phyloP scores from a whole-genome alignment of 1,284 basidiomycete genomes.

The Gymnopus androsaceus region DNA sequence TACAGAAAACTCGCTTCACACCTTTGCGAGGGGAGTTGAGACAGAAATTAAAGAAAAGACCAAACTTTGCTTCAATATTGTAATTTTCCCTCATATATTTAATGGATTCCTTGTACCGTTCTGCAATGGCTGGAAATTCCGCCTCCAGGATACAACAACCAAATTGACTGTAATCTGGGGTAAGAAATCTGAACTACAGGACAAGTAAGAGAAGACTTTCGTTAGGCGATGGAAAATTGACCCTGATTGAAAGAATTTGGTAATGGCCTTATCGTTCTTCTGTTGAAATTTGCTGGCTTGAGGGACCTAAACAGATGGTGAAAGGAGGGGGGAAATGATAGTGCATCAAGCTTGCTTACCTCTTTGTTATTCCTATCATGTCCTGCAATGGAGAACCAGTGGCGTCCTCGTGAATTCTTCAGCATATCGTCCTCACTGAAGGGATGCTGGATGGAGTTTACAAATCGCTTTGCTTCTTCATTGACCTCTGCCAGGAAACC shows the following conservation, averaged over 20 bases:
- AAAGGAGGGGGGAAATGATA: too few relatives aligned
- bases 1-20: too few relatives aligned
- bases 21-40: too few relatives aligned
- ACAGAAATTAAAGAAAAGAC: too few relatives aligned
- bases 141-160: background rate
- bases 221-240: too few relatives aligned
- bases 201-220: too few relatives aligned
- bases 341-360: background rate
- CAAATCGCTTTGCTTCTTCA: background rate
- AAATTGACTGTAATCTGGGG: background rate
- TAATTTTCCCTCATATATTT: background rate
- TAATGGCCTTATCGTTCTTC: too few relatives aligned
- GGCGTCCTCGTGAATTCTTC: background rate
- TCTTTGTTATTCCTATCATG: background rate
- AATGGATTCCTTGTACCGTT: background rate
- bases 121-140: slow-evolving; percentile 7
- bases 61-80: too few relatives aligned
- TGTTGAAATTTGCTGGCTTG: too few relatives aligned
- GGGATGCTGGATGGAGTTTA: background rate
- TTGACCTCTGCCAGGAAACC: background rate
- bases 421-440: background rate
- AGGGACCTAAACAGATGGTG: too few relatives aligned
- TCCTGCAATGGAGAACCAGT: slow-evolving; percentile 1
- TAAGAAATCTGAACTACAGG: too few relatives aligned
- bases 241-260: too few relatives aligned